These are phyloP conservation scores for Chlamydomonas schloesseri DNA, from an alignment of 139 green algal genomes.

Conservation along the genomic window DNA sequence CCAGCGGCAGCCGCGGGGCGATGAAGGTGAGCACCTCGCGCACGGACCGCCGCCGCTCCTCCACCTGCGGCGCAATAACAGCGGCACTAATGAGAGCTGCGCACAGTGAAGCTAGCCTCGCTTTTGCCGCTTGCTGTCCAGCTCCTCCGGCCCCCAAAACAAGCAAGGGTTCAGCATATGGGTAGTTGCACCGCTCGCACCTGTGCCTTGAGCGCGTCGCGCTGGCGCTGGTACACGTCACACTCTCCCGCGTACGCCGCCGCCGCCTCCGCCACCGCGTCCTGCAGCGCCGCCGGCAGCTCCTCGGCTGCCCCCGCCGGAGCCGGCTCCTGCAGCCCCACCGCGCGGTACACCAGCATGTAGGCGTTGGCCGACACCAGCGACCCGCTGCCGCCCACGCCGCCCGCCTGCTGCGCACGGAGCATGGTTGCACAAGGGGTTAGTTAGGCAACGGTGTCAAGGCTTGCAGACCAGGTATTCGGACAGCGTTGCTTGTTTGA, in stretches of 20 bases:
- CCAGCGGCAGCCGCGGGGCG: background rate
- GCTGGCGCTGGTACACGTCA: constrained; percentile 11
- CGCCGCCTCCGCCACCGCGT: constrained; percentile 48
- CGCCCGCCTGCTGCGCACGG: no score
- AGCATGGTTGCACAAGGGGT: no score
- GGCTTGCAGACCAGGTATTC: no score
- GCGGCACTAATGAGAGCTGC: no score
- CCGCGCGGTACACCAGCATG: constrained; percentile 81
- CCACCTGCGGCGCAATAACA: no score
- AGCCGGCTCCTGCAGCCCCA: constrained; percentile 44
- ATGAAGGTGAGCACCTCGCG: constrained; percentile 12
- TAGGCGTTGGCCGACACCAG: constrained; percentile 76
- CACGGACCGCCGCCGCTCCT: constrained; percentile 16
- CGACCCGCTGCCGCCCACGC: no score
- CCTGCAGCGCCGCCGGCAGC: constrained; percentile 32
- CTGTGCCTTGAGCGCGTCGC: constrained; percentile 33
- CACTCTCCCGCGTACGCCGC: constrained; percentile 29
- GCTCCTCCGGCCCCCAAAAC: background rate
- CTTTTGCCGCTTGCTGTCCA: no score
- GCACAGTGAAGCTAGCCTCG: no score
- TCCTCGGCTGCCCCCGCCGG: background rate
- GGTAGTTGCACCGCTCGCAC: no score
- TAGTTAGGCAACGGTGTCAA: no score
- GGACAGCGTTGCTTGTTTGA: no score
- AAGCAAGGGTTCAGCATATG: no score